These are phyloP conservation scores for Helichrysum umbraculigerum DNA, from an alignment of 129 eudicot species.

Conservation along the genomic window DNA sequence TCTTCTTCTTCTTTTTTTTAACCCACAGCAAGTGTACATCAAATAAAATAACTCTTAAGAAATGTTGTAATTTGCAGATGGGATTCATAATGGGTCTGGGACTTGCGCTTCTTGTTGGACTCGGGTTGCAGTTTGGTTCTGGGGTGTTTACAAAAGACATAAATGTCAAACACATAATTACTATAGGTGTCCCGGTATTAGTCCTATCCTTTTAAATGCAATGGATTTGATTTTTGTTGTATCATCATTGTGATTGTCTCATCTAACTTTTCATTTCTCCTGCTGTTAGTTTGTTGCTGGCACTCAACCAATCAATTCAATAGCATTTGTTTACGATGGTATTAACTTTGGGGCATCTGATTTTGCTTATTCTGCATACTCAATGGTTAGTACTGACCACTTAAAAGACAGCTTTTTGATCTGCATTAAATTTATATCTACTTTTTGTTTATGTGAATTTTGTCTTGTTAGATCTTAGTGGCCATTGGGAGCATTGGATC, in stretches of 20 bases:
- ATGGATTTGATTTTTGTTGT: background rate
- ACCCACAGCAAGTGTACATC: background rate
- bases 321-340: conserved; percentile 78
- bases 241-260: background rate
- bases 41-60: background rate
- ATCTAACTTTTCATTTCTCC: background rate
- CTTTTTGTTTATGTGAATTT: background rate
- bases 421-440: background rate
- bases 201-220: background rate
- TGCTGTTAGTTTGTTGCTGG: conserved; percentile 72
- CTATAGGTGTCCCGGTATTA: conserved; percentile 71
- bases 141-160: conserved; percentile 68
- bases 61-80: conserved; percentile 55
- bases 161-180: conserved; percentile 54
- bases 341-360: conserved; percentile 89
- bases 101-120: conserved; percentile 72
- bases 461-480: conserved; percentile 54
- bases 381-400: conserved; percentile 54
- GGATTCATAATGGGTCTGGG: conserved; percentile 78
- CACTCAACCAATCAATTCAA: conserved; percentile 80
- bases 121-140: conserved; percentile 79
- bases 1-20: background rate
- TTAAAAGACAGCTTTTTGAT: background rate
- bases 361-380: conserved; percentile 83
- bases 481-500: conserved; percentile 65